These are phyloP conservation scores for Pseudocercospora ulei DNA, from an alignment of 2,329 filamentous ascomycete species.

Conservation along the genomic window DNA sequence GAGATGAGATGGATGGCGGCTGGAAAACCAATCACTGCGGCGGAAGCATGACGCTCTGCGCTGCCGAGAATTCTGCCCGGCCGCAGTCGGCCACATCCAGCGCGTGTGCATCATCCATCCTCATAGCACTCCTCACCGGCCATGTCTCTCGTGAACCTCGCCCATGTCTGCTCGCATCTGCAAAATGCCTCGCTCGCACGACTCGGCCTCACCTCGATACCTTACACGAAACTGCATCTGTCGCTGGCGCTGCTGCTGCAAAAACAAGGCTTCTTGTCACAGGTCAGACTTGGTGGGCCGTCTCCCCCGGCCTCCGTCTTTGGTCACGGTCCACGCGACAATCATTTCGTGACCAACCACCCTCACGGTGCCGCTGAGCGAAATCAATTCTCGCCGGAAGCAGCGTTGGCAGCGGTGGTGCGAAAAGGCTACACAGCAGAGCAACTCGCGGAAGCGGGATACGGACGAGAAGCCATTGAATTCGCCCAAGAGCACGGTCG, in stretches of 20 bases:
- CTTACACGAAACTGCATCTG: constrained; percentile 71
- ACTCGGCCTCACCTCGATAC: constrained; percentile 73
- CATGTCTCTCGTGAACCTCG: constrained; percentile 67
- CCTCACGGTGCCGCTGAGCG: constrained; percentile 25
- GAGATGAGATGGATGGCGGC: constrained; percentile 5
- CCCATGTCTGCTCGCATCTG: constrained; percentile 77
- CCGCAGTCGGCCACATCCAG: background rate
- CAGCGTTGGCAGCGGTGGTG: constrained; percentile 27
- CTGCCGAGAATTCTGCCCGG: background rate
- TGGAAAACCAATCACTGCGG: constrained; percentile 4
- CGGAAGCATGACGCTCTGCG: too few relatives aligned
- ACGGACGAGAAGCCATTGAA: constrained; percentile 23
- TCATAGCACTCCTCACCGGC: constrained; percentile 9
- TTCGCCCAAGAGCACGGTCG: constrained; percentile 23
- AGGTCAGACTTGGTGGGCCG: constrained; percentile 63
- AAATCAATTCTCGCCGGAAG: constrained; percentile 23
- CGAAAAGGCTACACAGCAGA: constrained; percentile 18
- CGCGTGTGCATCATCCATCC: constrained; percentile 1
- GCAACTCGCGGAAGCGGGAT: constrained; percentile 21
- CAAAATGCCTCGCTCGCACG: constrained; percentile 81
- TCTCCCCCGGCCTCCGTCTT: constrained; percentile 43
- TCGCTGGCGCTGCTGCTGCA: constrained; percentile 66
- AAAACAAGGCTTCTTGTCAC: constrained; percentile 69
- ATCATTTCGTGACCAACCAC: constrained; percentile 26
- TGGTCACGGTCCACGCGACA: constrained; percentile 27